These are phyloP conservation scores for Suhomyces sp. DNA, from an alignment of 805 yeast genomes.

Conservation along the genomic window DNA sequence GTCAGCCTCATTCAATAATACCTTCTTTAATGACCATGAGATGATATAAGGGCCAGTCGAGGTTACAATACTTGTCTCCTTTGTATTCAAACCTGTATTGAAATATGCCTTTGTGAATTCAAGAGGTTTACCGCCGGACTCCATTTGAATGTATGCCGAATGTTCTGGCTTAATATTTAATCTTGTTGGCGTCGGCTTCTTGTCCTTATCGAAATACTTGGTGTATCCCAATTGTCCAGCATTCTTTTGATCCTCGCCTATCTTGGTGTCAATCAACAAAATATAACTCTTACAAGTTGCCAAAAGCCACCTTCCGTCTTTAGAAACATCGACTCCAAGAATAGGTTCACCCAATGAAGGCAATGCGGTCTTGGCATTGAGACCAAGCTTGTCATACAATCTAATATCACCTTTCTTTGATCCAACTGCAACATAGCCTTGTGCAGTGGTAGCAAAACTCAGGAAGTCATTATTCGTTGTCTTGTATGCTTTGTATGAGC, in stretches of 20 bases:
- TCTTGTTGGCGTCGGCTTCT: too few relatives aligned
- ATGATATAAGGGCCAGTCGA: constrained; percentile 82
- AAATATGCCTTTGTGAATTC: constrained; percentile 73
- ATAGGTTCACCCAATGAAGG: constrained; percentile 84
- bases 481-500: constrained; percentile 39
- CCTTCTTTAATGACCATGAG: constrained; percentile 70
- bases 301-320: constrained; percentile 78
- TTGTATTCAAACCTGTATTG: constrained; percentile 64
- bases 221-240: too few relatives aligned
- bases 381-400: constrained; percentile 69
- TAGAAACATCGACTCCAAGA: constrained; percentile 64
- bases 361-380: constrained; percentile 70
- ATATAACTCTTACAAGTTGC: constrained; percentile 77
- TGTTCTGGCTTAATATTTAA: too few relatives aligned
- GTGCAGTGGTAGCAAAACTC: constrained; percentile 66
- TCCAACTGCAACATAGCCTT: constrained; percentile 76
- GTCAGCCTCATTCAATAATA: constrained; percentile 32
- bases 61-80: constrained; percentile 71
- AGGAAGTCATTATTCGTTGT: constrained; percentile 55
- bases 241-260: too few relatives aligned
- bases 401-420: constrained; percentile 74
- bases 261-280: constrained; percentile 64
- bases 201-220: too few relatives aligned
- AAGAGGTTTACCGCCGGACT: too few relatives aligned
- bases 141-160: too few relatives aligned